Conservation (phyloP, 768 basidiomycete species). For the Cantharellus cinnabarinus region DNA sequence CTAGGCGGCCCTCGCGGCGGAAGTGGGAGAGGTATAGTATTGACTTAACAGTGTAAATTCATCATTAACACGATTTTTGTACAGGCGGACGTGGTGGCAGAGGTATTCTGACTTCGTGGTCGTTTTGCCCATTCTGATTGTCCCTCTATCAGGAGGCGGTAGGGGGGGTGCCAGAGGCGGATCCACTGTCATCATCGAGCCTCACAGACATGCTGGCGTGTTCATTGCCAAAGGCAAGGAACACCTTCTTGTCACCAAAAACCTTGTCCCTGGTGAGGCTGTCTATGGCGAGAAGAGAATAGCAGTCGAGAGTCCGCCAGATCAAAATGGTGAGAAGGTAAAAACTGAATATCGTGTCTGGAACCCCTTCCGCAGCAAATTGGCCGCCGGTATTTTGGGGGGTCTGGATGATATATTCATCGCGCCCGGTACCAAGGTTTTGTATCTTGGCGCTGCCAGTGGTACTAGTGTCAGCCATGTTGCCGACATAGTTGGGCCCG, state of each 20-base stretch:
- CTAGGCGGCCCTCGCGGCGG: too few species aligned
- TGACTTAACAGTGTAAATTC: slow-evolving; percentile 18
- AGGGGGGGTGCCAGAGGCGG: slow-evolving; percentile 62
- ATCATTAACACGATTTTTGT: slow-evolving; percentile 20
- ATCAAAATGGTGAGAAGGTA: slow-evolving; percentile 43
- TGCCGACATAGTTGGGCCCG: slow-evolving; percentile 94
- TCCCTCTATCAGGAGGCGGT: slow-evolving; percentile 24
- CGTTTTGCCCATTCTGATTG: slow-evolving; percentile 17
- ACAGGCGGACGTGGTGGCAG: slow-evolving; percentile 24
- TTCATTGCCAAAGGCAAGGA: slow-evolving; percentile 98
- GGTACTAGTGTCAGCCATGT: slow-evolving; percentile 98
- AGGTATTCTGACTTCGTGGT: slow-evolving; percentile 22
- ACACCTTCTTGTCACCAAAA: slow-evolving; percentile 90
- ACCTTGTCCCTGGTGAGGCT: slow-evolving; percentile 89
- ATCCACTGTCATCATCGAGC: slow-evolving; percentile 78
- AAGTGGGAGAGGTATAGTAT: too few species aligned
- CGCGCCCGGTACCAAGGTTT: slow-evolving; percentile 80
- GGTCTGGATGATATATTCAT: slow-evolving; percentile 90
- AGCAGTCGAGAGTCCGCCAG: slow-evolving; percentile 40
- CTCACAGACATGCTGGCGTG: slow-evolving; percentile 83
- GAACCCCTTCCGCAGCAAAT: slow-evolving; percentile 96
- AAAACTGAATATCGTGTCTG: slow-evolving; percentile 97
- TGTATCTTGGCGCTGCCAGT: slow-evolving; percentile 94
- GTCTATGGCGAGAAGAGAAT: slow-evolving; percentile 99
- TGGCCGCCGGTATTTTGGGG: slow-evolving; percentile 90